Base-by-base conservation (phyloP, 2,329 filamentous ascomycete genomes). In the Epichloe typhina region DNA sequence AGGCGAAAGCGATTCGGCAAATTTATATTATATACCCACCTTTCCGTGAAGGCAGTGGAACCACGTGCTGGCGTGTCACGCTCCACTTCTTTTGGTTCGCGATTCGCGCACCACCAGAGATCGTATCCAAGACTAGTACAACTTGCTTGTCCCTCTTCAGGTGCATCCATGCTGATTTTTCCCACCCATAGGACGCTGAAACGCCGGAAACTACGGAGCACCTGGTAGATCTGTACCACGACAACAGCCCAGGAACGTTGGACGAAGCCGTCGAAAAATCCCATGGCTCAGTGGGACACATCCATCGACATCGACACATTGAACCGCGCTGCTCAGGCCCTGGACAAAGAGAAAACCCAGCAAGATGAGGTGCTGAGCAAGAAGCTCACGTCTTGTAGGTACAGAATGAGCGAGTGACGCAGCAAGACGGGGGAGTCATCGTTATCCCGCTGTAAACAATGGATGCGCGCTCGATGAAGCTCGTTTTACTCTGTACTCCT, bases 1-100 rank as follows among this genome's bases (percentile, higher is more conserved):
- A 52, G 50, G 47, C 50, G 11, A 33, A 5, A 13, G 8, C 0
- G 1, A 0, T 0, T 0, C 0, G 3, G 1, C 12, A 21, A 45
- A 17, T 17, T 31, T 33, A 2, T 6, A 0, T 0, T 44, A 52
- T 52, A 52, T 52, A 52, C 48, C 41, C n/a, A 4, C 4, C 2
- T 4, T 31, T 9, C 1, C 1, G 8, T 4, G 26, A 11, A 8
- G 8, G 26, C 26, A 31, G 26, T 11, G 8, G 26, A 31, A 31
- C 26, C 26, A 31, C 3, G 1, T 8, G 1, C 7, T 26, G 6
- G 6, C 26, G 26, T 23, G 21, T 7, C 8, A 9, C 26, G 26
- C 3, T 3, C 26, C 26, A 4, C 9, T 31, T 9, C 5, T 23
- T 31, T 31, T 31, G 3, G 26, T 3, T 26, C 23, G 23, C 23